A percentile compares a stretch with the other conserved stretches of the same genome.
Evolutionary conservation across 1,139 yeast genomes (phyloP).

Genomic region (Magnusiomyces magnusii): DNA sequence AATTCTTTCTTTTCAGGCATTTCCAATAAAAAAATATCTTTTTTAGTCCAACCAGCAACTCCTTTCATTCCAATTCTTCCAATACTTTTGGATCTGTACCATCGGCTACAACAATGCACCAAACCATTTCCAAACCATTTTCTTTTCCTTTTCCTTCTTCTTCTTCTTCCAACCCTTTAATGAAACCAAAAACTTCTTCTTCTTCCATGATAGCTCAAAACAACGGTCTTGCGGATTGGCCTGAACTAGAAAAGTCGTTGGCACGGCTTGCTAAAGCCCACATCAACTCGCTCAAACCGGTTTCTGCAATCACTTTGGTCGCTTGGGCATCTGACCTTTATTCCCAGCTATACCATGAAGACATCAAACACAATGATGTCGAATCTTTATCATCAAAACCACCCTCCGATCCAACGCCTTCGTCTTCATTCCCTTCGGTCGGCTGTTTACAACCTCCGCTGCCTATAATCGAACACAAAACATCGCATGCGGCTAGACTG

Average conservation of each 20-base stretch:
- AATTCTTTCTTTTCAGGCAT: no score
- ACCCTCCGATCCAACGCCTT: background rate
- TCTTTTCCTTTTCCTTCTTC: background rate
- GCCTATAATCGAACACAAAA: background rate
- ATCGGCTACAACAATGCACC: background rate
- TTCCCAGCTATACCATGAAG: background rate
- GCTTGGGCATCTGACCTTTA: background rate
- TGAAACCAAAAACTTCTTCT: background rate
- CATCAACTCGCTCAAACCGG: constrained; percentile 2
- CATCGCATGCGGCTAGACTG: background rate
- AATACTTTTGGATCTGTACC: background rate
- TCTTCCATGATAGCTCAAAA: background rate
- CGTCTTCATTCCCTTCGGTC: background rate
- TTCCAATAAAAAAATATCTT: no score
- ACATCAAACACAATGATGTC: background rate
- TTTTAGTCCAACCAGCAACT: background rate
- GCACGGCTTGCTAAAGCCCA: constrained; percentile 5
- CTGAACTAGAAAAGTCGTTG: background rate
- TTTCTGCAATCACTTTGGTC: background rate
- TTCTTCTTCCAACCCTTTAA: background rate
- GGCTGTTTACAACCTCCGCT: background rate
- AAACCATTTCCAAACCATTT: background rate
- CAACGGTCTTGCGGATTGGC: background rate
- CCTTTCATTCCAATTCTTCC: background rate
- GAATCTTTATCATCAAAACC: background rate